Conservation (phyloP, 148 eudicot genomes). For the Vaccinium vitisidaea region DNA sequence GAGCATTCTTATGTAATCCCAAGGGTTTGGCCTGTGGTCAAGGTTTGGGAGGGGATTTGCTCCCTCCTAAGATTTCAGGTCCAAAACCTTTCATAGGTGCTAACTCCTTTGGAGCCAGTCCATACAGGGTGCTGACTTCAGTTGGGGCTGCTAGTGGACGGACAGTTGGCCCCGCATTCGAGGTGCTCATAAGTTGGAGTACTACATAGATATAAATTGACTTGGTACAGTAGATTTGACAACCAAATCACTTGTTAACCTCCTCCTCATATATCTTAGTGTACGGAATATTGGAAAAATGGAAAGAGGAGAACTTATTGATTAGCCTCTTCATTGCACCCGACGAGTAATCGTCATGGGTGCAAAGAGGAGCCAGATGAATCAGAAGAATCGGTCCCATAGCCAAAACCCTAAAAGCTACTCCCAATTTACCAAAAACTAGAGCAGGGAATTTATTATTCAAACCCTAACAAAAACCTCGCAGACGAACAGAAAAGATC, state of each 20-base stretch:
- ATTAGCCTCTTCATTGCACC: not conserved
- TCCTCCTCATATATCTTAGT: not conserved
- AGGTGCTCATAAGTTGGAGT: no score
- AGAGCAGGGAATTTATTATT: not conserved
- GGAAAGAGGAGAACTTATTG: not conserved
- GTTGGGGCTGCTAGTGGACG: no score
- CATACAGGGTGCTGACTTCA: no score
- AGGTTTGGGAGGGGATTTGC: no score
- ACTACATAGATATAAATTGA: no score
- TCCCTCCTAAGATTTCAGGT: no score
- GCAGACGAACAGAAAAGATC: not conserved
- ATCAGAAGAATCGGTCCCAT: not conserved
- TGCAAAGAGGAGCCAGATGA: not conserved
- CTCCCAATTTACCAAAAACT: not conserved
- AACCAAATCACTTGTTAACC: not conserved
- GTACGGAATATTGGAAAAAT: not conserved
- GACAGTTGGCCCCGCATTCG: no score
- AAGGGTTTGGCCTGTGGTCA: no score
- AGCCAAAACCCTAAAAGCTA: conserved; percentile 11
- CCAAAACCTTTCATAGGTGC: no score
- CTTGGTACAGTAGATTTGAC: no score
- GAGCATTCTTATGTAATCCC: not conserved
- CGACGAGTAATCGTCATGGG: not conserved
- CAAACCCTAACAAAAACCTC: not conserved
- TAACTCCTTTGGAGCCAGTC: no score